Evolutionary conservation across 2,329 filamentous ascomycete species (phyloP).

Genomic region (Aureobasidium zeae): DNA sequence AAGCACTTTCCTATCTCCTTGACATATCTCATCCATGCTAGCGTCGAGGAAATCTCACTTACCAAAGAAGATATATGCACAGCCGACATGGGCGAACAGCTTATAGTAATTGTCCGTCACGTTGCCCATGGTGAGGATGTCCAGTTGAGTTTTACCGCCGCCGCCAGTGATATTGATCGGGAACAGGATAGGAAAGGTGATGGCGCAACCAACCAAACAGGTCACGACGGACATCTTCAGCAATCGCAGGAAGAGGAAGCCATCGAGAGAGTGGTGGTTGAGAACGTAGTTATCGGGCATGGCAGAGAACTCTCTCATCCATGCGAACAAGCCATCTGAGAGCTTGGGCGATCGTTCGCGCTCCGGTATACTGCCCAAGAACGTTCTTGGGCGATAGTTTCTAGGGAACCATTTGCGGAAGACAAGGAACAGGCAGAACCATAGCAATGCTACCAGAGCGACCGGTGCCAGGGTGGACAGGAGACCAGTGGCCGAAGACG

Average conservation of each 20-base stretch:
- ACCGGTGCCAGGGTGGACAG: constrained; percentile 31
- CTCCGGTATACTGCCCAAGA: constrained; percentile 34
- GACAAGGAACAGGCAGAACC: constrained; percentile 31
- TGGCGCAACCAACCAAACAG: constrained; percentile 70
- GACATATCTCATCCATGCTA: no score
- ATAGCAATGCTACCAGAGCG: constrained; percentile 27
- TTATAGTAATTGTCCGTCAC: constrained; percentile 54
- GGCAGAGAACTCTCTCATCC: constrained; percentile 41
- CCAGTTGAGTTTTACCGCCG: constrained; percentile 54
- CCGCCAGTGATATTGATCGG: constrained; percentile 82
- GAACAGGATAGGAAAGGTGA: constrained; percentile 84
- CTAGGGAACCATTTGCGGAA: constrained; percentile 36
- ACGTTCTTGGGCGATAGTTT: constrained; percentile 38
- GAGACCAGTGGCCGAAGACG: constrained; percentile 26
- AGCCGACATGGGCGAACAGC: constrained; percentile 72
- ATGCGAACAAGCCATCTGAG: constrained; percentile 29
- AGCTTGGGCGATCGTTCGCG: constrained; percentile 34
- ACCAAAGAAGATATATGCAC: constrained; percentile 73
- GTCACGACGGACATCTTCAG: constrained; percentile 69
- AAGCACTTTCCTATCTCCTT: no score
- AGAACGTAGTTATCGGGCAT: constrained; percentile 68
- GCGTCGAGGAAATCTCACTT: constrained; percentile 18
- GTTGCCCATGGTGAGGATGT: constrained; percentile 73
- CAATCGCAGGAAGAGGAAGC: constrained; percentile 83
- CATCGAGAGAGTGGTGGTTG: constrained; percentile 85